Evolutionary conservation across 2,329 filamentous ascomycete species (phyloP).

Genomic region (Botrytis pseudocinerea): DNA sequence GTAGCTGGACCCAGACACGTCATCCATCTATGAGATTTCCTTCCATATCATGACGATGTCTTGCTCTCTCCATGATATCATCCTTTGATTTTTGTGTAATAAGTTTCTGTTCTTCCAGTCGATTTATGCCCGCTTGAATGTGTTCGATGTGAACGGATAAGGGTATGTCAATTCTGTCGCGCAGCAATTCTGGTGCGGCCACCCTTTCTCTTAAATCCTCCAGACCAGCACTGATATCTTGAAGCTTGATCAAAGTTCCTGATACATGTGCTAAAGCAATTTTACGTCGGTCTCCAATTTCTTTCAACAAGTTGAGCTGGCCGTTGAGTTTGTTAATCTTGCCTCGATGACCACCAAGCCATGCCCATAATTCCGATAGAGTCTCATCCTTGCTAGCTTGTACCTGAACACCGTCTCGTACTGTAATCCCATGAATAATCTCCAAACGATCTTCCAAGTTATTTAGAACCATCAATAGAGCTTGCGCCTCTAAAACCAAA

Average conservation of each 20-base stretch:
- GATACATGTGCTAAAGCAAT: constrained; percentile 68
- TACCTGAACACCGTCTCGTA: constrained; percentile 61
- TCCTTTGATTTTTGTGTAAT: constrained; percentile 60
- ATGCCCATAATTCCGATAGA: constrained; percentile 70
- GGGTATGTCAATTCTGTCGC: constrained; percentile 55
- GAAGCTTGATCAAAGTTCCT: constrained; percentile 68
- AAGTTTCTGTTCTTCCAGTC: constrained; percentile 64
- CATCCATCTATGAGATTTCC: constrained; percentile 36
- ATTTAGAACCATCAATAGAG: constrained; percentile 63
- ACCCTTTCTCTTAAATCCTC: constrained; percentile 72
- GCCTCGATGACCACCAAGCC: constrained; percentile 67
- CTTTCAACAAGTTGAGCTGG: constrained; percentile 63
- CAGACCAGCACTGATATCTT: constrained; percentile 69
- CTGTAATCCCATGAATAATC: constrained; percentile 68
- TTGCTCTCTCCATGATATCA: constrained; percentile 54
- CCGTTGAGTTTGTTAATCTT: constrained; percentile 61
- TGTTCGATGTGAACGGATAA: constrained; percentile 74
- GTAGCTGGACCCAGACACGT: not conserved
- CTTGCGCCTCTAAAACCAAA: constrained; percentile 70
- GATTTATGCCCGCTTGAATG: constrained; percentile 70
- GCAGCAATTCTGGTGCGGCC: constrained; percentile 62
- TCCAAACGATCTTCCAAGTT: constrained; percentile 69
- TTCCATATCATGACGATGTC: constrained; percentile 50
- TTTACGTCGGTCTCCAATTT: constrained; percentile 66
- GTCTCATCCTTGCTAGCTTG: constrained; percentile 63